Conservation (phyloP, 257 asterid genomes). For the Solanum chaucha region DNA sequence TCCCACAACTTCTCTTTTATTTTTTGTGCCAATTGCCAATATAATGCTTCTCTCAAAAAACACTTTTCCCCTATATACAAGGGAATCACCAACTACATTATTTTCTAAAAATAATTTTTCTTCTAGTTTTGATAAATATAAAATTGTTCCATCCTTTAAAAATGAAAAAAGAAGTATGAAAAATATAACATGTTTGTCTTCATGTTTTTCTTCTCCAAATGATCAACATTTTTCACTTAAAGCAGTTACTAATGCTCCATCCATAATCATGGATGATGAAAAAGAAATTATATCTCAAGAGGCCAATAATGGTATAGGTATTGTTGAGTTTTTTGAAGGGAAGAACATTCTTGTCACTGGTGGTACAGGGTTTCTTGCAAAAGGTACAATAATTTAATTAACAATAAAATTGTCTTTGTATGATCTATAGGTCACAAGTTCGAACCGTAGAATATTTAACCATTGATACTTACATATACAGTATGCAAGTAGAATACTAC, state of each 20-base stretch:
- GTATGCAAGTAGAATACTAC: not conserved
- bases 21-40: not conserved
- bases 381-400: conserved; percentile 24
- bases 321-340: conserved; percentile 32
- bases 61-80: not conserved
- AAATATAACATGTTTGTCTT: not conserved
- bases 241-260: not conserved
- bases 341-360: conserved; percentile 55
- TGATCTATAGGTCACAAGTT: not conserved
- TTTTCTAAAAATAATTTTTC: not conserved
- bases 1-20: not conserved
- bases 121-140: not conserved
- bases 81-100: not conserved
- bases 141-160: not conserved
- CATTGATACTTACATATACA: not conserved
- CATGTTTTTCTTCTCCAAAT: not conserved
- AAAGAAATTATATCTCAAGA: not conserved
- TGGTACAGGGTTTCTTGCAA: conserved; percentile 64
- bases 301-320: conserved; percentile 35
- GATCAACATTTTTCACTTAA: not conserved
- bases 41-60: not conserved
- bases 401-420: not conserved
- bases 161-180: not conserved
- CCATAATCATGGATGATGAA: not conserved
- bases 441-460: too few species aligned